These are phyloP conservation scores for Huntiella decipiens DNA, from an alignment of 2,329 filamentous ascomycete genomes.

Conservation along the genomic window DNA sequence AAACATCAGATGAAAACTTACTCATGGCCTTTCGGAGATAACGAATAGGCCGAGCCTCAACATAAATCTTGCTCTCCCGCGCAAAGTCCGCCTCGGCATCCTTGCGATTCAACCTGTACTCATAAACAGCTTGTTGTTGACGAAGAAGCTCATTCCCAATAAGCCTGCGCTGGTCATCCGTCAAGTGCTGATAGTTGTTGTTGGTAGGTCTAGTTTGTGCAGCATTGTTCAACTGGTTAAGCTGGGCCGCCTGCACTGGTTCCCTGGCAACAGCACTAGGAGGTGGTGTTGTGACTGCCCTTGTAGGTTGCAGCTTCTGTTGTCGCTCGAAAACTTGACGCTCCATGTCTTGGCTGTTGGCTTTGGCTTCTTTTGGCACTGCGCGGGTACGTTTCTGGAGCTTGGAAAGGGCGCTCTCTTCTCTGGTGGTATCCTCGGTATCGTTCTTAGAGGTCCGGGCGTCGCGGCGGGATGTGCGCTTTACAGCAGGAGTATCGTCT, in stretches of 20 bases:
- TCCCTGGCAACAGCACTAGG: no score
- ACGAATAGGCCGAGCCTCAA: constrained; percentile 1
- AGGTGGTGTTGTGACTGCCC: no score
- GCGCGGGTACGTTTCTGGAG: constrained; percentile 4
- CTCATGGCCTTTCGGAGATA: constrained; percentile 3
- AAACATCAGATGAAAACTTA: constrained; percentile 1
- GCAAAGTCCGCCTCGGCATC: background rate
- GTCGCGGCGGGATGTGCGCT: constrained; percentile 3
- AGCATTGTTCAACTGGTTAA: no score
- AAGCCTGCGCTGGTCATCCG: background rate
- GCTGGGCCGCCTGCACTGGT: no score
- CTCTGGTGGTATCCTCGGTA: background rate
- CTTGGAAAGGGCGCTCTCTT: background rate
- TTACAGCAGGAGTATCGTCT: constrained; percentile 7
- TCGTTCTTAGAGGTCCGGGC: background rate
- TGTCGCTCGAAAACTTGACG: constrained; percentile 1
- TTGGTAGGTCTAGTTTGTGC: no score
- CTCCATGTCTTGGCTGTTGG: background rate
- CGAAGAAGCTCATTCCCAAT: background rate
- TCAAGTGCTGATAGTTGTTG: background rate
- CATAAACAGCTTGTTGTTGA: background rate
- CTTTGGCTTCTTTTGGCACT: constrained; percentile 2
- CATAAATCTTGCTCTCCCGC: constrained; percentile 5
- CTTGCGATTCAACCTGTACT: background rate
- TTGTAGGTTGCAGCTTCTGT: background rate